Conservation (phyloP, 331 rosid species). For the Erythrophleum ivorense region DNA sequence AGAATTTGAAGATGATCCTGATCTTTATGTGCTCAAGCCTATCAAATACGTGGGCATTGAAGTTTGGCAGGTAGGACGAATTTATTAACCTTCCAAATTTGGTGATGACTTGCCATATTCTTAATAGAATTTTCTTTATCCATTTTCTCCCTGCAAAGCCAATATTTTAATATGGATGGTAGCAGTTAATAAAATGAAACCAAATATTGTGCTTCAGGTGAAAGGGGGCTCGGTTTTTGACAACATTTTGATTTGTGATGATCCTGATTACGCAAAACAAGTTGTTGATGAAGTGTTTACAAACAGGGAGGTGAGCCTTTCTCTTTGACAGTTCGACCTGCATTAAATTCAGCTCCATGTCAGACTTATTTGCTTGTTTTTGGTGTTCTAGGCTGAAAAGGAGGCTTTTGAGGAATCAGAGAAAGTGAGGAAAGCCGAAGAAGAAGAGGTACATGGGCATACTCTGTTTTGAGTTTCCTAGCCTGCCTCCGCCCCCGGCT, state of each 20-base stretch:
- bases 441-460: constrained; percentile 68
- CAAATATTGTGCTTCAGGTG: constrained; percentile 58
- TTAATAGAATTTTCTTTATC: background rate
- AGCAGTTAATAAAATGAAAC: constrained; percentile 22
- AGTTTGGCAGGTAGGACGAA: constrained; percentile 83
- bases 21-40: constrained; percentile 86
- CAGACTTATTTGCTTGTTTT: constrained; percentile 14
- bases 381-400: constrained; percentile 66
- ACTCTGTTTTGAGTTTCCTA: constrained; percentile 16
- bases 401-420: constrained; percentile 92
- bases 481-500: background rate
- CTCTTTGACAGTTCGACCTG: constrained; percentile 9
- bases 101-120: constrained; percentile 20
- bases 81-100: constrained; percentile 32
- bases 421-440: constrained; percentile 72
- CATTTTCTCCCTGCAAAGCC: constrained; percentile 1
- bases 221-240: constrained; percentile 86
- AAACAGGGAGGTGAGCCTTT: constrained; percentile 69
- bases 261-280: constrained; percentile 85
- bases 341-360: constrained; percentile 15
- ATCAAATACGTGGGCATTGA: constrained; percentile 81
- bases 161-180: constrained; percentile 36
- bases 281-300: constrained; percentile 76
- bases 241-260: constrained; percentile 81
- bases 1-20: constrained; percentile 90